phyloP scores from a whole-genome alignment of 805 yeast species.

The Kazachstania viticola region DNA sequence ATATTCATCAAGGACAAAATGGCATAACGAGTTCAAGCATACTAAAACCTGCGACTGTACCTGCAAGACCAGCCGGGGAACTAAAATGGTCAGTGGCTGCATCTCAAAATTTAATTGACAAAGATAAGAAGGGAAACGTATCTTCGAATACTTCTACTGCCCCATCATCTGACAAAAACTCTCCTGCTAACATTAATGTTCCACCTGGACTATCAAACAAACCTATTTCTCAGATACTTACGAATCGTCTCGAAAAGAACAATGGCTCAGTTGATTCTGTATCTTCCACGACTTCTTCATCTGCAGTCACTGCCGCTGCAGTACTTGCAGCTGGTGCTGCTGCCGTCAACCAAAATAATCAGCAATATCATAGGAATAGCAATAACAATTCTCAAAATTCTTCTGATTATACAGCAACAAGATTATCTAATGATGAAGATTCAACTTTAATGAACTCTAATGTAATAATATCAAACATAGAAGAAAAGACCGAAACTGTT shows the following conservation, averaged over 20 bases:
- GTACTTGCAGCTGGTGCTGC: conserved; percentile 20
- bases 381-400: background rate
- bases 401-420: background rate
- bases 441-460: background rate
- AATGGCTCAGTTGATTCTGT: conserved; percentile 1
- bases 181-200: background rate
- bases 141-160: conserved; percentile 11
- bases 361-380: conserved; percentile 9
- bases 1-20: conserved; percentile 23
- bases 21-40: conserved; percentile 24
- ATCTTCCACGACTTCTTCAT: conserved; percentile 5
- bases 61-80: conserved; percentile 42
- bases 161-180: conserved; percentile 6
- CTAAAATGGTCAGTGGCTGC: conserved; percentile 41
- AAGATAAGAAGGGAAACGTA: conserved; percentile 10
- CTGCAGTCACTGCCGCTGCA: conserved; percentile 17
- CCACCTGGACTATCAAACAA: background rate
- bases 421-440: background rate
- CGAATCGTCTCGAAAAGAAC: too few relatives aligned
- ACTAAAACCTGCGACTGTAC: conserved; percentile 43
- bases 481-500: background rate
- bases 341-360: conserved; percentile 16
- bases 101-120: conserved; percentile 10
- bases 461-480: background rate
- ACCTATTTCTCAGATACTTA: too few relatives aligned